Percentiles rank a stretch among this genome's conserved stretches.
phyloP scores from a whole-genome alignment of 371 early-diverging fungal species.

The Amoeboaphelidium protococcarum region DNA sequence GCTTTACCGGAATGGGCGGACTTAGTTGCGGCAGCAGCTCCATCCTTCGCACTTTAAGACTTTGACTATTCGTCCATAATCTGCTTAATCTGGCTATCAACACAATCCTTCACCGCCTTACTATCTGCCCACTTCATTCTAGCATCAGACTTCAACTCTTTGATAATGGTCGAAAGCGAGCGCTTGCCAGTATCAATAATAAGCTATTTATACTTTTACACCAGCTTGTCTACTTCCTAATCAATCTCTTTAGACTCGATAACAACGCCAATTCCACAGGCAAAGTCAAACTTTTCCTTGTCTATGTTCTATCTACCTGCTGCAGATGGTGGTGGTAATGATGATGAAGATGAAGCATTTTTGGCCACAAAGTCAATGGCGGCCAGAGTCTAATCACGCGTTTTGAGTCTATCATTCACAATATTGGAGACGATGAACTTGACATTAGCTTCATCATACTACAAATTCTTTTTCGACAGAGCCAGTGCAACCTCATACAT shows the following conservation, averaged over 20 bases:
- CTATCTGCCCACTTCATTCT: not conserved
- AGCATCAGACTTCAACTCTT: not conserved
- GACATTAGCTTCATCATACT: not conserved
- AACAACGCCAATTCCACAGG: slow-evolving; percentile 59
- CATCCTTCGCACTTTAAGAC: slow-evolving; percentile 10
- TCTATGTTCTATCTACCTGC: too few relatives aligned
- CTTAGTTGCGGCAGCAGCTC: slow-evolving; percentile 2
- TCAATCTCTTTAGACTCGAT: slow-evolving; percentile 6
- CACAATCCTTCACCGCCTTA: slow-evolving; percentile 13
- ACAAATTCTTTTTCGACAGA: not conserved
- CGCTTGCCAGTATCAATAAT: not conserved
- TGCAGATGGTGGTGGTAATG: too few relatives aligned
- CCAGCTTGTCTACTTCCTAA: slow-evolving; percentile 26
- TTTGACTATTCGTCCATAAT: not conserved
- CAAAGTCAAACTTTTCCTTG: slow-evolving; percentile 37
- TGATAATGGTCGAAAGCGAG: not conserved
- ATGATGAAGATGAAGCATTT: not conserved
- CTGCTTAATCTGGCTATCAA: slow-evolving; percentile 24
- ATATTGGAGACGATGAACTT: not conserved
- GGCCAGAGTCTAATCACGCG: not conserved
- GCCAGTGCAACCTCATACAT: not conserved
- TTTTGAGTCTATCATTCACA: not conserved
- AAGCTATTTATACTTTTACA: slow-evolving; percentile 32
- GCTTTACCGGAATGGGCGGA: not conserved
- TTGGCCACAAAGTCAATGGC: not conserved